phyloP scores from a whole-genome alignment of 768 basidiomycete species.

The Crucibulum laeve region DNA sequence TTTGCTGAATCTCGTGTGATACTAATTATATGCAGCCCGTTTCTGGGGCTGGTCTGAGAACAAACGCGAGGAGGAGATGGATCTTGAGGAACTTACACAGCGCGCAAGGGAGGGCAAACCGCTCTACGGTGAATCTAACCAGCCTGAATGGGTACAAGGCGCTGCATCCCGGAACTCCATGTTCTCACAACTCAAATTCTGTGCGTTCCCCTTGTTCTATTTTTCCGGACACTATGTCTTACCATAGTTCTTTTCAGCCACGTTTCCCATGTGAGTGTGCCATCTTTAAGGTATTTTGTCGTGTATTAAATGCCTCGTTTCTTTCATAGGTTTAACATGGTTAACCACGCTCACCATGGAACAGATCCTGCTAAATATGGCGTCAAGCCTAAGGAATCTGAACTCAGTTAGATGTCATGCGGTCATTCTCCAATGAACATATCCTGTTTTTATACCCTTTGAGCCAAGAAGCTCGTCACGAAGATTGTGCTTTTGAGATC shows the following conservation, averaged over 20 bases:
- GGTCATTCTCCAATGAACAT: too few species aligned
- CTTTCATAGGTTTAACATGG: constrained; percentile 82
- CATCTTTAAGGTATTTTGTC: not conserved
- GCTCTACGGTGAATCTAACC: constrained; percentile 78
- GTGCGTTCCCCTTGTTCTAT: constrained; percentile 38
- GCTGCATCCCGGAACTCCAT: constrained; percentile 85
- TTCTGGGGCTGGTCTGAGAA: constrained; percentile 97
- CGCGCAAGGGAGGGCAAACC: constrained; percentile 76
- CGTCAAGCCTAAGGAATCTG: constrained; percentile 29
- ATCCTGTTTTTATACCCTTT: too few species aligned
- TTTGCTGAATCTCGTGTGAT: not conserved
- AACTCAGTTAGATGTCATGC: constrained; percentile 13
- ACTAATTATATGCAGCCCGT: constrained; percentile 49
- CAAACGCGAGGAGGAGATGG: constrained; percentile 72
- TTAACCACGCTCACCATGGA: constrained; percentile 86
- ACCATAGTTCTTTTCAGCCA: constrained; percentile 33
- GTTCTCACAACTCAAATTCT: constrained; percentile 92
- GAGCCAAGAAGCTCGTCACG: too few species aligned
- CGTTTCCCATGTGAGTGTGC: constrained; percentile 31
- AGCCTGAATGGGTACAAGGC: constrained; percentile 83
- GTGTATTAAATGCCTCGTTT: not conserved
- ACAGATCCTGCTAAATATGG: constrained; percentile 81
- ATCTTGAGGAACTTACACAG: constrained; percentile 73
- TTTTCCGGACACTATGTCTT: not conserved
- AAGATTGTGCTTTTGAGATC: too few species aligned